phyloP scores from a whole-genome alignment of 2,329 filamentous ascomycete genomes.

The Trichoderma guizhouense region DNA sequence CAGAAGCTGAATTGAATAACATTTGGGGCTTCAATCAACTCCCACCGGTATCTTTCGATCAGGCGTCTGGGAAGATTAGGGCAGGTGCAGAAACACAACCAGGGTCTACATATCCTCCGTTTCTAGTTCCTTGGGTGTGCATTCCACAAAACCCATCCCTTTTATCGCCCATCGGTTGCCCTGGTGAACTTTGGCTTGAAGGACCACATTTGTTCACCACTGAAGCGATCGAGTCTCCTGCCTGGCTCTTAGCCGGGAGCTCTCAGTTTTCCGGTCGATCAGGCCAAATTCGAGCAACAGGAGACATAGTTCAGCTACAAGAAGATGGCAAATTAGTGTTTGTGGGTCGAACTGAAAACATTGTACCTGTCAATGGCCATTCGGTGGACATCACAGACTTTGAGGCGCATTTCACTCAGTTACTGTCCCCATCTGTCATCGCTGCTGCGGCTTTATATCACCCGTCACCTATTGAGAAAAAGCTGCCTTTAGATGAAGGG shows the following conservation, averaged over 20 bases:
- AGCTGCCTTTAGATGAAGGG: not conserved
- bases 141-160: not conserved
- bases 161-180: not conserved
- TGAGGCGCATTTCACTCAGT: not conserved
- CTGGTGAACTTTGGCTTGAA: conserved; percentile 8
- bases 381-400: not conserved
- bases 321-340: not conserved
- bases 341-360: not conserved
- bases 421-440: not conserved
- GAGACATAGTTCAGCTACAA: not conserved
- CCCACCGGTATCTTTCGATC: not conserved
- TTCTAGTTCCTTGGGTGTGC: not conserved
- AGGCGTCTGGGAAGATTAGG: not conserved
- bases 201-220: not conserved
- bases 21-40: not conserved
- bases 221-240: not conserved
- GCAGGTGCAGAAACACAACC: not conserved
- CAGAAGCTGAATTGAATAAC: not conserved
- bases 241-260: not conserved
- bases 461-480: not conserved
- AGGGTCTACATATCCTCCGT: not conserved
- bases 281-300: not conserved
- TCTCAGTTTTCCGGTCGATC: not conserved
- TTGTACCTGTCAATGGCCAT: not conserved
- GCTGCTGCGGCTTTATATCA: not conserved